A percentile compares a stretch with the other conserved stretches of the same genome.
phyloP scores from a whole-genome alignment of 306 rosid species.

The Prunus padus region DNA sequence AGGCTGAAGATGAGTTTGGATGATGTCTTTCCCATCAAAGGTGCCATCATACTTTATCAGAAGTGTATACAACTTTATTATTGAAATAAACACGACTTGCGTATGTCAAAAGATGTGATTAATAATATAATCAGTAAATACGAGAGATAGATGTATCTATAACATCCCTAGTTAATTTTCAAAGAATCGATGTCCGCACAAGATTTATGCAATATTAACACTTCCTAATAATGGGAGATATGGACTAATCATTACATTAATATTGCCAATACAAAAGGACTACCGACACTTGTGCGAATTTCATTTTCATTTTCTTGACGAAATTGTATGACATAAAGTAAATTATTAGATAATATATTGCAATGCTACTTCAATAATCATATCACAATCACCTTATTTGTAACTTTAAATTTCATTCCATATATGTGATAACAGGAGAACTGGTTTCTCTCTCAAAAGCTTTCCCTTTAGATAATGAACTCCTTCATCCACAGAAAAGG shows the following conservation, averaged over 20 bases:
- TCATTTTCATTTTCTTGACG: not conserved
- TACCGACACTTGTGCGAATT: not conserved
- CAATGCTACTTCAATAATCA: slow-evolving; percentile 24
- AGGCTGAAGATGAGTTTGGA: not conserved
- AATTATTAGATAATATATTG: not conserved
- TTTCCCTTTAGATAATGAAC: not conserved
- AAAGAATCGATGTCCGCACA: no score
- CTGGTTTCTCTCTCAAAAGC: not conserved
- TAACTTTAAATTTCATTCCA: slow-evolving; percentile 18
- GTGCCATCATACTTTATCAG: no score
- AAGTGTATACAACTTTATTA: not conserved
- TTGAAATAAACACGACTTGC: not conserved
- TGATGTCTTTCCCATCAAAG: not conserved
- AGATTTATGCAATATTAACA: no score
- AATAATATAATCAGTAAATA: not conserved
- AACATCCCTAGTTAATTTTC: not conserved
- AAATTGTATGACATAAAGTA: slow-evolving; percentile 1
- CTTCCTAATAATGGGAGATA: not conserved
- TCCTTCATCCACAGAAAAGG: not conserved
- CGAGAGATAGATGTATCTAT: no score
- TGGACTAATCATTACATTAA: not conserved
- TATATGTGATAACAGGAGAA: not conserved
- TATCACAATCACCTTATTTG: slow-evolving; percentile 36
- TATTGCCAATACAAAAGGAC: not conserved
- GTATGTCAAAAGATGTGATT: not conserved